phyloP scores from a whole-genome alignment of 2,329 filamentous ascomycete species.

The Microdochium paspali region DNA sequence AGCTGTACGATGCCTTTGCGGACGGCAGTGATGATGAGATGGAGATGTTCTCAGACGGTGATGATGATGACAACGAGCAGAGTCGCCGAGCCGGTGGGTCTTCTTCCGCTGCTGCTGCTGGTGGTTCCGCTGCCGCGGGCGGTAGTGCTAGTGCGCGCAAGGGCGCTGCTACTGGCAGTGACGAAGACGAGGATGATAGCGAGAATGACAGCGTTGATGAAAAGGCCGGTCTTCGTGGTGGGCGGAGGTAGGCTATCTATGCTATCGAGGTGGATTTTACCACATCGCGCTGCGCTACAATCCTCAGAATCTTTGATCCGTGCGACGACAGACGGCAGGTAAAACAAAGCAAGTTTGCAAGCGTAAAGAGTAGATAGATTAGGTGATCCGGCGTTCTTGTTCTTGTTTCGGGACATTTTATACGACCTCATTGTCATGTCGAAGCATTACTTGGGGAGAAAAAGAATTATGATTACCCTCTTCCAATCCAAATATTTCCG shows the following conservation, averaged over 20 bases:
- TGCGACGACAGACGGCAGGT: too few relatives aligned
- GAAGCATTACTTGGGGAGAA: too few relatives aligned
- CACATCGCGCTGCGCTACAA: too few relatives aligned
- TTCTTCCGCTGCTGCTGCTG: background rate
- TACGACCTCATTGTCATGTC: too few relatives aligned
- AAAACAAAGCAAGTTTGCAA: too few relatives aligned
- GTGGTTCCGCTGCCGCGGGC: background rate
- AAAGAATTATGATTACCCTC: too few relatives aligned
- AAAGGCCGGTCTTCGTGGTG: background rate
- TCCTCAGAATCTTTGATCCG: background rate
- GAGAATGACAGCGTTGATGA: background rate
- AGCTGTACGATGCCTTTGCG: conserved; percentile 96
- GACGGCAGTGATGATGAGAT: conserved; percentile 75
- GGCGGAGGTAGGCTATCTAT: background rate
- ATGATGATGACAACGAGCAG: conserved; percentile 8
- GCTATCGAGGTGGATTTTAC: background rate
- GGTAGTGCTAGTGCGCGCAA: background rate
- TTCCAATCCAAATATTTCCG: too few relatives aligned
- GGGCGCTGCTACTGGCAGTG: background rate
- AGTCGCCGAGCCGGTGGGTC: background rate
- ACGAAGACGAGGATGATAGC: conserved; percentile 1
- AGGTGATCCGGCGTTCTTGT: too few relatives aligned
- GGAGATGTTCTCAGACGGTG: conserved; percentile 26
- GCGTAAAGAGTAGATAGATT: too few relatives aligned
- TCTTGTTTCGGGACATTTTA: too few relatives aligned